Evolutionary conservation across 139 green algal genomes (phyloP).

Genomic region (Coelastrella sp.): DNA sequence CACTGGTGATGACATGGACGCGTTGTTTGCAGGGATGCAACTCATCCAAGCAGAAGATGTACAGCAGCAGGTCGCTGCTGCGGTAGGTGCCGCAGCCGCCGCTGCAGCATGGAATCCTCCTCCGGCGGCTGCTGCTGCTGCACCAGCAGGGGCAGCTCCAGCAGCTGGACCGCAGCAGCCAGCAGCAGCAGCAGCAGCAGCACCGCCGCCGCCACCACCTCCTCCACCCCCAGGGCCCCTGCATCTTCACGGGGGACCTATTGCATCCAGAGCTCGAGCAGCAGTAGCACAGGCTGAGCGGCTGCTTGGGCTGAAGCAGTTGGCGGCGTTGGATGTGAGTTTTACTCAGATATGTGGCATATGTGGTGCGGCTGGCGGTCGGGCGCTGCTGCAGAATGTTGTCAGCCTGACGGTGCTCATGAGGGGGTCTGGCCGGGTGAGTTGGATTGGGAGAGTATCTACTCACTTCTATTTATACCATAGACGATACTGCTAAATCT

Average conservation of each 20-base stretch:
- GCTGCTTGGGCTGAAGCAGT: not conserved
- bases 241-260: not conserved
- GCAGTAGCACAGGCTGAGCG: conserved; percentile 12
- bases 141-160: not conserved
- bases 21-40: conserved; percentile 17
- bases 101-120: not conserved
- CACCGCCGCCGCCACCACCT: not conserved
- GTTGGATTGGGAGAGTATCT: too few species aligned
- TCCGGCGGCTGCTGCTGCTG: not conserved
- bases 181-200: not conserved
- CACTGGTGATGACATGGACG: conserved; percentile 19
- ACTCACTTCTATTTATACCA: too few species aligned
- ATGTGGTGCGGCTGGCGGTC: not conserved
- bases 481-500: too few species aligned
- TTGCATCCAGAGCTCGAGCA: not conserved
- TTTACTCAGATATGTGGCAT: conserved; percentile 27
- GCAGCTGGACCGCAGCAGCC: not conserved
- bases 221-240: not conserved
- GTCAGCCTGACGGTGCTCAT: conserved; percentile 19
- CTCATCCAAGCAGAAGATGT: not conserved
- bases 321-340: not conserved
- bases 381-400: not conserved
- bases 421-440: not conserved
- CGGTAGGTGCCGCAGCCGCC: not conserved
- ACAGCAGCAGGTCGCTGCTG: not conserved